Evolutionary conservation across 768 basidiomycete species (phyloP).

Genomic region (Phlebiopsis gigantea): DNA sequence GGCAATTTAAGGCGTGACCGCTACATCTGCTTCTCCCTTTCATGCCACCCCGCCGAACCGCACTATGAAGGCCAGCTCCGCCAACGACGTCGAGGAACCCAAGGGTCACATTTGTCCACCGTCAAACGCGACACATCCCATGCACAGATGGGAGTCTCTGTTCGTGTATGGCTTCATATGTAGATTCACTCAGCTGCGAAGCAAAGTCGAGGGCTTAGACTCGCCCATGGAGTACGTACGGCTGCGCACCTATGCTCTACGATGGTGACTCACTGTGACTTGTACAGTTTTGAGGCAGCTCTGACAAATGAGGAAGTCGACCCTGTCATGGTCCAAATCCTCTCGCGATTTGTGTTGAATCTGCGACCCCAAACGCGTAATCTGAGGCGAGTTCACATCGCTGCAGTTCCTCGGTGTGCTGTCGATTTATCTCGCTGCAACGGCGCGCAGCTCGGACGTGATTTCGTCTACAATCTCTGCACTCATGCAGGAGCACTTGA

Average conservation of each 20-base stretch:
- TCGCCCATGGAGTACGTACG: conserved; percentile 76
- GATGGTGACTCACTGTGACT: conserved; percentile 28
- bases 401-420: conserved; percentile 24
- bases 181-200: conserved; percentile 72
- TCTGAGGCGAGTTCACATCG: conserved; percentile 62
- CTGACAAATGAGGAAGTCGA: conserved; percentile 68
- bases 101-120: conserved; percentile 50
- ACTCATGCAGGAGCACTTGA: conserved; percentile 70
- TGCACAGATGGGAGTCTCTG: conserved; percentile 81
- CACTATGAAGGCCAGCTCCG: conserved; percentile 31
- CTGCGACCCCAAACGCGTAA: conserved; percentile 87
- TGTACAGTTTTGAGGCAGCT: conserved; percentile 70
- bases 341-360: conserved; percentile 74
- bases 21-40: conserved; percentile 21
- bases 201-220: conserved; percentile 75
- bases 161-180: conserved; percentile 84
- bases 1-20: conserved; percentile 26
- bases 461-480: conserved; percentile 70
- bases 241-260: not conserved
- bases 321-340: conserved; percentile 65
- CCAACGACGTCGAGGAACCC: conserved; percentile 21
- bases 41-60: conserved; percentile 19
- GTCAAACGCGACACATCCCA: conserved; percentile 65
- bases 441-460: conserved; percentile 58
- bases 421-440: conserved; percentile 28